Percentiles rank a stretch among this genome's conserved stretches.
Conservation (phyloP, 2,329 filamentous ascomycete genomes). For the Sarocladiaceae sp. region DNA sequence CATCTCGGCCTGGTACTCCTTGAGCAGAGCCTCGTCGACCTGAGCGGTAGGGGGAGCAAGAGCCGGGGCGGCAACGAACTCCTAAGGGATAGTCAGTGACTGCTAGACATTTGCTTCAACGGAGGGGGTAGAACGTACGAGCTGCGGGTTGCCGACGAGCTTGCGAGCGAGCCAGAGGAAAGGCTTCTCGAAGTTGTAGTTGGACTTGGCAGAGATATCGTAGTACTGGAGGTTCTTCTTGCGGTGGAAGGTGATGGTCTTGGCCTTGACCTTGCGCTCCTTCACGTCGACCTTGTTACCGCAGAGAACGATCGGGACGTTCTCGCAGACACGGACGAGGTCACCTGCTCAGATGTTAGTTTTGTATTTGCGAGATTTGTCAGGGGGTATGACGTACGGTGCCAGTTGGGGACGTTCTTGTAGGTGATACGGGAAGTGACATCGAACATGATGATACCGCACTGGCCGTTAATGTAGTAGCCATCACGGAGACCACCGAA, state of each 20-base stretch:
- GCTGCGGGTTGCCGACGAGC: conserved; percentile 80
- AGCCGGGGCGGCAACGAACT: conserved; percentile 93
- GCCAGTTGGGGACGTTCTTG: conserved; percentile 99
- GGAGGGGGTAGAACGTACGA: conserved; percentile 14
- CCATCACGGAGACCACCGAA: conserved; percentile 98
- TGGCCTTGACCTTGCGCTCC: conserved; percentile 99
- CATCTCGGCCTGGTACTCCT: conserved; percentile 87
- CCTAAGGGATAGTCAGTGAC: conserved; percentile 45
- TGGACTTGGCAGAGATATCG: conserved; percentile 98
- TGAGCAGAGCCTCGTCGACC: conserved; percentile 78
- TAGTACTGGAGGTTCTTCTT: conserved; percentile 99
- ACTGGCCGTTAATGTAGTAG: conserved; percentile 99
- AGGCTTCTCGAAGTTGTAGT: conserved; percentile 99
- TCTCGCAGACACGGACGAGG: conserved; percentile 97
- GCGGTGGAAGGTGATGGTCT: conserved; percentile 99
- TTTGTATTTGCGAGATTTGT: neutral
- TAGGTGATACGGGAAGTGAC: conserved; percentile 99
- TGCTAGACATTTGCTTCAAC: neutral
- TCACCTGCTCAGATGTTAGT: conserved; percentile 59
- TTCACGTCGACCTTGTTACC: conserved; percentile 99
- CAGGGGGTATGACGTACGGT: conserved; percentile 63
- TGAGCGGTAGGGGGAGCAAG: conserved; percentile 88
- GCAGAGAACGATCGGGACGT: conserved; percentile 95
- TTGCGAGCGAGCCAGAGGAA: conserved; percentile 99
- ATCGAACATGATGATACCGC: conserved; percentile 99